Conservation (phyloP, 2,329 filamentous ascomycete species). For the Xylaria sp. region DNA sequence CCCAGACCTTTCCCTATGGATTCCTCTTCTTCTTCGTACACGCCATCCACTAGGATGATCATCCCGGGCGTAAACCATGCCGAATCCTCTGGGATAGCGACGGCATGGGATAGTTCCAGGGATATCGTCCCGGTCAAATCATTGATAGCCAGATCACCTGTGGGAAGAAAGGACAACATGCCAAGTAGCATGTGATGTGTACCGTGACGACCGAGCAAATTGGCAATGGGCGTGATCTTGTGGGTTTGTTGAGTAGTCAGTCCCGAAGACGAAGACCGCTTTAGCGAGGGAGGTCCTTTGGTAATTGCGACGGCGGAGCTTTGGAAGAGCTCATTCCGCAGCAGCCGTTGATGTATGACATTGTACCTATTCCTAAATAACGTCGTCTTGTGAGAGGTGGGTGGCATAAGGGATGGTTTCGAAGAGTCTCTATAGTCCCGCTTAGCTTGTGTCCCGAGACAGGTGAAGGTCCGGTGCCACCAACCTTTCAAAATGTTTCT, state of each 20-base stretch:
- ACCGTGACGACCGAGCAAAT: slow-evolving; percentile 78
- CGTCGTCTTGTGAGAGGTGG: slow-evolving; percentile 79
- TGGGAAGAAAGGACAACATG: slow-evolving; percentile 79
- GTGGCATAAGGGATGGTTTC: slow-evolving; percentile 74
- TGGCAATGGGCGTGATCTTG: slow-evolving; percentile 85
- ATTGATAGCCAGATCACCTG: slow-evolving; percentile 80
- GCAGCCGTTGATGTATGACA: slow-evolving; percentile 86
- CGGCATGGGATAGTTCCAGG: slow-evolving; percentile 80
- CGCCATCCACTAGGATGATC: slow-evolving; percentile 91
- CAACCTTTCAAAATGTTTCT: slow-evolving; percentile 89
- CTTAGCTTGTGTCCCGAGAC: slow-evolving; percentile 5
- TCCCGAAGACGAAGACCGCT: slow-evolving; percentile 62
- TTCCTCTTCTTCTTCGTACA: slow-evolving; percentile 93
- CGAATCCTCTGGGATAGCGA: slow-evolving; percentile 81
- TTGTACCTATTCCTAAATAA: slow-evolving; percentile 91
- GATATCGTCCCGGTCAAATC: slow-evolving; percentile 88
- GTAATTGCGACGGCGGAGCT: slow-evolving; percentile 73
- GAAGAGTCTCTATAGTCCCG: slow-evolving; percentile 57
- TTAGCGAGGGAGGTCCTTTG: slow-evolving; percentile 57
- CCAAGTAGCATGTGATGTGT: slow-evolving; percentile 86
- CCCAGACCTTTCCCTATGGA: slow-evolving; percentile 72
- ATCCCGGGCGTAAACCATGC: slow-evolving; percentile 95
- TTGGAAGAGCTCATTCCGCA: slow-evolving; percentile 94
- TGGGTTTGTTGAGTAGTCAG: slow-evolving; percentile 68
- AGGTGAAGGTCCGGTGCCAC: slow-evolving; percentile 32